phyloP scores from a whole-genome alignment of 495 filamentous ascomycete genomes.

The Saxispiralis lemnorum region DNA sequence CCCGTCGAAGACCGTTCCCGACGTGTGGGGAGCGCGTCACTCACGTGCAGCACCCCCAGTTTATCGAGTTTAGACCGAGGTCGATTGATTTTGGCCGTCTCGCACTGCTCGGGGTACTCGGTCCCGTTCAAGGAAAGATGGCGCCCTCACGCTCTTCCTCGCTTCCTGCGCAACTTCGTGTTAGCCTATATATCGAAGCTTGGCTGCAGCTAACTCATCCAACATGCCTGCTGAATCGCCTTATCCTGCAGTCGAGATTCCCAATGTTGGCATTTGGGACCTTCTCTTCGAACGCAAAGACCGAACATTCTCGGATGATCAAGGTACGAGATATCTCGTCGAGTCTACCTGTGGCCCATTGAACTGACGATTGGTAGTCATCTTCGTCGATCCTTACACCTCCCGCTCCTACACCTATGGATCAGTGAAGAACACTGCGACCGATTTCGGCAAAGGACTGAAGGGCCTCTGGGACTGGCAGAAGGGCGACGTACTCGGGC shows the following conservation, averaged over 20 bases:
- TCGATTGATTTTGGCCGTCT: no score
- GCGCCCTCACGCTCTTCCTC: no score
- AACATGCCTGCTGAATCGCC: constrained; percentile 39
- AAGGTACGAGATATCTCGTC: constrained; percentile 29
- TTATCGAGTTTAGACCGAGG: no score
- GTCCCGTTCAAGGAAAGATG: no score
- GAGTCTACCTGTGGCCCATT: background rate
- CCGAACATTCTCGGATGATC: constrained; percentile 45
- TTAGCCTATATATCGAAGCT: no score
- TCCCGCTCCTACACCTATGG: constrained; percentile 56
- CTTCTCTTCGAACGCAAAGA: constrained; percentile 67
- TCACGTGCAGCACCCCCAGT: no score
- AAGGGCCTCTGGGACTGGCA: constrained; percentile 57
- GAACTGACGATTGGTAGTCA: constrained; percentile 33
- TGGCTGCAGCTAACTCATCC: background rate
- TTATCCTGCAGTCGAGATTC: constrained; percentile 42
- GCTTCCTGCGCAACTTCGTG: no score
- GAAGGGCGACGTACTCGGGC: constrained; percentile 42
- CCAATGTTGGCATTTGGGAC: constrained; percentile 48
- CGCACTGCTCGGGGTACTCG: no score
- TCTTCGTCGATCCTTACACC: constrained; percentile 63
- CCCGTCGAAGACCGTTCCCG: no score
- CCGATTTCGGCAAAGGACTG: constrained; percentile 66
- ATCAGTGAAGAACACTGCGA: constrained; percentile 43
- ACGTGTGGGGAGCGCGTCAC: no score